Conservation (phyloP, 148 eudicot genomes). For the Diospyros kaki region DNA sequence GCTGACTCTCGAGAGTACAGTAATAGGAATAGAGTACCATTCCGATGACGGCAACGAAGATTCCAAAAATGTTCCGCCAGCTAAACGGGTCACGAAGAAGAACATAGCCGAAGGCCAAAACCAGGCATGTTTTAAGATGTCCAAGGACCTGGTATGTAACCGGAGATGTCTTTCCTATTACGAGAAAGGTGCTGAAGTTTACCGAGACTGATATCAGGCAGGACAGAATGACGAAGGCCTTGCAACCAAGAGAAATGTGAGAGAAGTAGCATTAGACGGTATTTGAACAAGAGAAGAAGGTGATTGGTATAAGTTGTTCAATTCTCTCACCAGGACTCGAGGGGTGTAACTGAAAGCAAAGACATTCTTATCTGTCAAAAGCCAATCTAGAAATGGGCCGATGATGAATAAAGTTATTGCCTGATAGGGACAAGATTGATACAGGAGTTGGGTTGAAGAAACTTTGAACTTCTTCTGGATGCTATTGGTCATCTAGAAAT, state of each 20-base stretch:
- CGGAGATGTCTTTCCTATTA: conserved; percentile 93
- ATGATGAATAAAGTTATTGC: conserved; percentile 61
- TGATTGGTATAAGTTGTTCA: not conserved
- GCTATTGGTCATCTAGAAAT: conserved; percentile 77
- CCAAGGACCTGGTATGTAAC: conserved; percentile 91
- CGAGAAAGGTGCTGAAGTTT: conserved; percentile 87
- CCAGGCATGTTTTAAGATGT: conserved; percentile 86
- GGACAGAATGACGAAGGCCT: conserved; percentile 71
- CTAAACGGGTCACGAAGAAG: conserved; percentile 84
- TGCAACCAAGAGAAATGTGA: conserved; percentile 17
- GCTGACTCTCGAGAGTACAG: conserved; percentile 57
- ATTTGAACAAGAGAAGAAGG: not conserved
- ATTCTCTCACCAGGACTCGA: conserved; percentile 33
- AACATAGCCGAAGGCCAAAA: conserved; percentile 76
- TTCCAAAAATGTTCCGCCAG: conserved; percentile 78
- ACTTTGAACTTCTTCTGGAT: conserved; percentile 90
- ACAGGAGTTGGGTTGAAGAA: conserved; percentile 83
- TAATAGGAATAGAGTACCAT: conserved; percentile 68
- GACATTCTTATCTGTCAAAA: conserved; percentile 64
- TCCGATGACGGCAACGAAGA: conserved; percentile 64
- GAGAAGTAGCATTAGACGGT: not conserved
- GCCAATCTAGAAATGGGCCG: conserved; percentile 80
- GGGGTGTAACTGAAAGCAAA: conserved; percentile 78
- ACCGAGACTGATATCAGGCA: conserved; percentile 86
- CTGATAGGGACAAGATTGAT: conserved; percentile 84